Percentiles rank a stretch among this genome's conserved stretches.
These are phyloP conservation scores for Tetratostichococcus sp. DNA, from an alignment of 139 green algal species.

Conservation along the genomic window DNA sequence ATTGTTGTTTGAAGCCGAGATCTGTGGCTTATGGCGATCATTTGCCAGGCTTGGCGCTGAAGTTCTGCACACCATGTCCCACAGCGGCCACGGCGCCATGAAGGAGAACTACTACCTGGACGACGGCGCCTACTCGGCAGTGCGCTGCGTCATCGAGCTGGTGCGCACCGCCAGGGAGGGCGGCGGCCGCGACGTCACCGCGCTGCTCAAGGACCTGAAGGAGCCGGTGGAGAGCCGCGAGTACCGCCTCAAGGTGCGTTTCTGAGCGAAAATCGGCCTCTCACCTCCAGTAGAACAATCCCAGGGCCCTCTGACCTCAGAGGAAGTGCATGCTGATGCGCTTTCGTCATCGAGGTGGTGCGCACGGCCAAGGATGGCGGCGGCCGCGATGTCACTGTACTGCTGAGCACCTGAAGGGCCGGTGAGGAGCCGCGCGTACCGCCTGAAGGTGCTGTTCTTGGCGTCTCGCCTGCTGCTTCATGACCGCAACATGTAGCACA, in stretches of 20 bases:
- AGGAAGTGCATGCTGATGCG: too few relatives aligned
- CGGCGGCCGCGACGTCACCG: constrained; percentile 36
- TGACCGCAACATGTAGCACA: too few relatives aligned
- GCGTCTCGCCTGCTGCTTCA: too few relatives aligned
- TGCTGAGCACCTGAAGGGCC: constrained; percentile 77
- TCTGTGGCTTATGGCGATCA: too few relatives aligned
- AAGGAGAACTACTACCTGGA: constrained; percentile 93
- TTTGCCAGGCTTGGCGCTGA: too few relatives aligned
- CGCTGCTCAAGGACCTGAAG: constrained; percentile 66
- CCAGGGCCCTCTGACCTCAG: too few relatives aligned
- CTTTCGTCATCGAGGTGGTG: constrained; percentile 83
- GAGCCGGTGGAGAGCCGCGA: constrained; percentile 70
- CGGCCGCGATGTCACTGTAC: constrained; percentile 36
- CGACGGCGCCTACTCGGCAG: constrained; percentile 85
- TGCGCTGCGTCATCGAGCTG: constrained; percentile 87
- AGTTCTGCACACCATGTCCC: background rate
- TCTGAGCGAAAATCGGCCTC: too few relatives aligned
- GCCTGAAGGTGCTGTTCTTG: constrained; percentile 63
- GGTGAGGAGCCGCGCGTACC: constrained; percentile 61
- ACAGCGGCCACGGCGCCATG: constrained; percentile 83
- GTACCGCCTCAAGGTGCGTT: constrained; percentile 53
- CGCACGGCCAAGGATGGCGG: constrained; percentile 36
- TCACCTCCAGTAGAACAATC: too few relatives aligned
- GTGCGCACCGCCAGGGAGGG: constrained; percentile 49
- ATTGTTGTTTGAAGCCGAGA: too few relatives aligned